Evolutionary conservation across 192 early-diverging fungal species (phyloP).

Genomic region (Rhizophagus clarus): DNA sequence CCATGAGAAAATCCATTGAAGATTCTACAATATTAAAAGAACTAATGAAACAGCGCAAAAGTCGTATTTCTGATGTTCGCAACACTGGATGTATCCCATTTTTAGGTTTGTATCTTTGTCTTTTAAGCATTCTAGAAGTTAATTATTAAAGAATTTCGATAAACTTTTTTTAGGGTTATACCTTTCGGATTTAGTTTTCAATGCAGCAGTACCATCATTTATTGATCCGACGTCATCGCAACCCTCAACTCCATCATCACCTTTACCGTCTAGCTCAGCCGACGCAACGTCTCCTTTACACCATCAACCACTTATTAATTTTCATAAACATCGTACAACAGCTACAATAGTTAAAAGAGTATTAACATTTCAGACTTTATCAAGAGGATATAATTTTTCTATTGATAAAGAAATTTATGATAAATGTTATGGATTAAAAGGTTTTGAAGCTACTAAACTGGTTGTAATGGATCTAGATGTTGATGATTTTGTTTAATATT

Average conservation of each 20-base stretch:
- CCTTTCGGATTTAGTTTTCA: slow-evolving; percentile 60
- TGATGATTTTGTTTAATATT: slow-evolving; percentile 6
- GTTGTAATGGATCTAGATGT: slow-evolving; percentile 32
- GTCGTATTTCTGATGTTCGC: slow-evolving; percentile 17
- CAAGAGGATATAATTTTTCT: slow-evolving; percentile 53
- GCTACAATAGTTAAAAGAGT: slow-evolving; percentile 62
- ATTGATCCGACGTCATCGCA: slow-evolving; percentile 33
- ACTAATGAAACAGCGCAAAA: slow-evolving; percentile 22
- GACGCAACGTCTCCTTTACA: not conserved
- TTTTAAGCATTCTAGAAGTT: not conserved
- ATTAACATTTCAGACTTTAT: slow-evolving; percentile 55
- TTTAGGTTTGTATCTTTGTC: slow-evolving; percentile 43
- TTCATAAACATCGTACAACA: slow-evolving; percentile 58
- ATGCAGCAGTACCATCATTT: slow-evolving; percentile 56
- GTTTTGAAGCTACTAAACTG: slow-evolving; percentile 27
- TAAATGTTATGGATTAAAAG: slow-evolving; percentile 36
- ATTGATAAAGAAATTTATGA: slow-evolving; percentile 41
- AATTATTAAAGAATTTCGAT: not conserved
- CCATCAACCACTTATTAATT: slow-evolving; percentile 49
- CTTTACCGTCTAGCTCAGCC: not conserved
- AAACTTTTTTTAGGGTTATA: slow-evolving; percentile 45
- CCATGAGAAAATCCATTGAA: slow-evolving; percentile 54
- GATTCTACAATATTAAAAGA: slow-evolving; percentile 40
- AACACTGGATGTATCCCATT: slow-evolving; percentile 63
- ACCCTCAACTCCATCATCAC: slow-evolving; percentile 1